Percentiles rank a stretch among this genome's conserved stretches.
These are phyloP conservation scores for Ophiosphaerella korrae DNA, from an alignment of 2,329 filamentous ascomycete genomes.

Conservation along the genomic window DNA sequence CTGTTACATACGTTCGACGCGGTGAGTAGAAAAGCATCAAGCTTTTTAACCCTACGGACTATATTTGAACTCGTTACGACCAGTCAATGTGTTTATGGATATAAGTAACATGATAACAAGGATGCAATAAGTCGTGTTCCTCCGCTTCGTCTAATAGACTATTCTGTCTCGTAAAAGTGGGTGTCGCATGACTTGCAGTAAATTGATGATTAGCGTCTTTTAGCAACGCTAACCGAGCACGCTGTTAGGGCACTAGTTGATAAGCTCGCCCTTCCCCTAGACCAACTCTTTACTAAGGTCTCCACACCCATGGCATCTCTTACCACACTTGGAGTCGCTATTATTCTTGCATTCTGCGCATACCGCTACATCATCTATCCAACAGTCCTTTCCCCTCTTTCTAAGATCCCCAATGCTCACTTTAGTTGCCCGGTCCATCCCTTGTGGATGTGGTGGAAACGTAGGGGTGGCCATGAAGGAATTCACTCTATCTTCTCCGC, in stretches of 20 bases:
- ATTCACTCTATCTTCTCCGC: slow-evolving; percentile 1
- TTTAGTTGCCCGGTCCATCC: neutral
- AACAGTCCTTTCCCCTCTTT: neutral
- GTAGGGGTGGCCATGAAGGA: neutral
- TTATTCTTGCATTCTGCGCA: neutral
- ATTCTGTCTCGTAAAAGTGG: neutral
- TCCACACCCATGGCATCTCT: neutral
- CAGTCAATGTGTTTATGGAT: neutral
- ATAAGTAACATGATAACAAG: neutral
- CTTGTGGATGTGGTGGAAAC: neutral
- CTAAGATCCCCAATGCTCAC: slow-evolving; percentile 1
- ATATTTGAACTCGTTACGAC: neutral
- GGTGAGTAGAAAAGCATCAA: neutral
- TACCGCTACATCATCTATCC: slow-evolving; percentile 1
- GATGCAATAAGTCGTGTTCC: neutral
- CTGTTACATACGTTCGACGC: neutral
- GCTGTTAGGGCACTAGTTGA: neutral
- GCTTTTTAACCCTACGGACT: neutral
- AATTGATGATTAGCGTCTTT: neutral
- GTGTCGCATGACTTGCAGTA: neutral
- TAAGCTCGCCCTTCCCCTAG: neutral
- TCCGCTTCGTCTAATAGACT: neutral
- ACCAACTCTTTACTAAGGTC: neutral
- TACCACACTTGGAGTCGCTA: neutral
- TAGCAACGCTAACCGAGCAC: neutral